Base-by-base conservation (phyloP, 495 filamentous ascomycete species). In the Xylaria curta region DNA sequence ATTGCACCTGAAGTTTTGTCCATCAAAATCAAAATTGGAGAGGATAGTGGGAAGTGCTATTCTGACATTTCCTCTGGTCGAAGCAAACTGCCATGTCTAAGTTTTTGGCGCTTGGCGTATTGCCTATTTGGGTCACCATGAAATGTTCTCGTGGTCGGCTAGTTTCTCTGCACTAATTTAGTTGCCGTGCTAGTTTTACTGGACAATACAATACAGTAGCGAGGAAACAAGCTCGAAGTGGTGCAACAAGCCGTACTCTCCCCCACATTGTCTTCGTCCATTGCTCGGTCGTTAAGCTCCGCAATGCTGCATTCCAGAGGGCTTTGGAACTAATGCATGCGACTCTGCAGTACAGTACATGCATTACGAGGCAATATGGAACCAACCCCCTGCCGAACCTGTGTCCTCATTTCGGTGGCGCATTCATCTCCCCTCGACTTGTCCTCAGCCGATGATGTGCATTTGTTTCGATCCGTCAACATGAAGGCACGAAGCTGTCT, bases 391-490 rank as follows among this genome's bases (percentile, higher is more conserved):
- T 31, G 28, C 6, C 36, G 8, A 38, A 7, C 36, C 33, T 9
- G 56, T 38, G 31, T 21, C 17, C 5, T 10, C 3, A 33, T 40
- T 40, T 40, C 7, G 38, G 56, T 60, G 56, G 56, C 3, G 17
- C 19, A n/a, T 21, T 60, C 56, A 60, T 60, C 58, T 60, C 58
- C 58, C 58, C 9, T 60, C 58, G 19, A 38, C 58, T 38, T 60
- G 58, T 40, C 58, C 28, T 31, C 53, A 4, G 8, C 53, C 53
- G 53, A 69, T 69, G 66, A 61, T 69, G 54, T 69, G 66, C 66
- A 38, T 49, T 60, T 19, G 38, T 17, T 47, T 38, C 66, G 53
- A 69, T 61, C 54, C 33, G 53, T 42, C 21, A 60, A 13, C 40
- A 24, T 46, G n/a, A 28, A 24, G 42, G 17, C 33, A 38, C 15